Evolutionary conservation across 2,329 filamentous ascomycete genomes (phyloP), one percentile per base, ranked within the genome.

Genomic region (Pseudocercospora eumusae): DNA sequence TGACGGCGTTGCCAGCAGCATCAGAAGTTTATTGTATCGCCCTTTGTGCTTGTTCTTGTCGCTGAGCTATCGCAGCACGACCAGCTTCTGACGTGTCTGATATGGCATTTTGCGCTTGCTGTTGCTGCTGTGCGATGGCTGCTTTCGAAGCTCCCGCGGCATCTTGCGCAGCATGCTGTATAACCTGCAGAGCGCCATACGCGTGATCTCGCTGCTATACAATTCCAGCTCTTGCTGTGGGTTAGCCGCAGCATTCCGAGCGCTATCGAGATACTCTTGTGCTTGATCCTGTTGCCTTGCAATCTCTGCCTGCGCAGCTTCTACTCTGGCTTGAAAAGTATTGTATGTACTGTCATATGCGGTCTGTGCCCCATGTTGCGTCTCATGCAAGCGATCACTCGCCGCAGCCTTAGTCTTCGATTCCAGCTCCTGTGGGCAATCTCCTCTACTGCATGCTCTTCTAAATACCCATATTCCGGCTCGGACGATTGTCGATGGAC

Each of bases 391-490:
- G 7, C 21, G 31, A 13, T 62, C 47, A 25, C 44, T 50, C 23
- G 54, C 59, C 21, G 63, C 63, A 7, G 55, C 56, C 44, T 61
- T 63, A 21, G 62, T 59, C 27, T 64, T 61, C 15, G 59, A 40
- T 42, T 68, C 59, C 7, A 66, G 49, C 33, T 64, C 56, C 23
- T 66, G 56, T 60, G 56, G 47, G 54, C 59, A 13, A 64, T 56
- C 15, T 66, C 64, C 31, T 62, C 40, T 18, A 62, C 62, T 15
- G 62, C 61, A 9, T 50, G 21, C 59, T 63, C 28, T 59, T 65
- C 55, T 68, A 68, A 8, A 68, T 66, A 7, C 66, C 66, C 27
- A 66, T 59, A 36, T 68, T 68, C 4, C 64, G 64, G 4, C 57
- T 53, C 13, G 66, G 60, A 4, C 64, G 57, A 8, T 58, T 47